Percentiles rank a stretch among this genome's conserved stretches.
Conservation (phyloP, 2,329 filamentous ascomycete genomes). For the Coniochaeta sp. region DNA sequence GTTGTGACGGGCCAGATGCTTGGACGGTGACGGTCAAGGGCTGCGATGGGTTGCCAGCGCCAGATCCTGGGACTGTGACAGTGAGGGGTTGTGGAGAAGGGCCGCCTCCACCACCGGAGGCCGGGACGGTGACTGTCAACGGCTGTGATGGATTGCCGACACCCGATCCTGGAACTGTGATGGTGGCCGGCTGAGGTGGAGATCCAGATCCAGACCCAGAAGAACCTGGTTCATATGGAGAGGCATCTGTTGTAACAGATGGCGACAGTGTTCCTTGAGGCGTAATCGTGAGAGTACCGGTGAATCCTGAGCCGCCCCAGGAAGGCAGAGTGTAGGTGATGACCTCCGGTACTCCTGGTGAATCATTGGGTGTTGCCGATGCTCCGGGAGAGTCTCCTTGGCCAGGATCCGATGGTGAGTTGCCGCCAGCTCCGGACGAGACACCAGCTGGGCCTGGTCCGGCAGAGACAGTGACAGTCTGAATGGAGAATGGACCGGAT, state of each 20-base stretch:
- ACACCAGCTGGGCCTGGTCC: background rate
- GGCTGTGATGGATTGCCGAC: background rate
- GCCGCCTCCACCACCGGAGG: too few relatives aligned
- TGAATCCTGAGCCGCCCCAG: constrained; percentile 5
- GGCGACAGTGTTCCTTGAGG: constrained; percentile 1
- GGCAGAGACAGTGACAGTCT: background rate
- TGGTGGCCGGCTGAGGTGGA: background rate
- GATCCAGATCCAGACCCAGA: constrained; percentile 1
- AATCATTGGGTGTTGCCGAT: background rate
- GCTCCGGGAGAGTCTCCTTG: background rate
- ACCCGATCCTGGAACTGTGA: background rate
- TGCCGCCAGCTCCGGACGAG: background rate
- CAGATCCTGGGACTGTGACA: too few relatives aligned
- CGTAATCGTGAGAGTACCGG: constrained; percentile 8
- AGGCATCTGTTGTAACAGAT: background rate
- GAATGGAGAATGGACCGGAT: background rate
- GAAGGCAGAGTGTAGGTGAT: constrained; percentile 14
- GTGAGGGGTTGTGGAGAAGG: too few relatives aligned
- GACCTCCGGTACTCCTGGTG: background rate
- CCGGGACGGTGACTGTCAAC: background rate
- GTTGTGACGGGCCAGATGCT: too few relatives aligned
- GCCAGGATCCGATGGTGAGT: background rate
- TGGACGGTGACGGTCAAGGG: too few relatives aligned
- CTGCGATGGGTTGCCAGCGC: too few relatives aligned
- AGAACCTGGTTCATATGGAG: constrained; percentile 1